Percentiles rank a stretch among this genome's conserved stretches.
Evolutionary conservation across 2,329 filamentous ascomycete genomes (phyloP).

Genomic region (Knoxdaviesia capensis): DNA sequence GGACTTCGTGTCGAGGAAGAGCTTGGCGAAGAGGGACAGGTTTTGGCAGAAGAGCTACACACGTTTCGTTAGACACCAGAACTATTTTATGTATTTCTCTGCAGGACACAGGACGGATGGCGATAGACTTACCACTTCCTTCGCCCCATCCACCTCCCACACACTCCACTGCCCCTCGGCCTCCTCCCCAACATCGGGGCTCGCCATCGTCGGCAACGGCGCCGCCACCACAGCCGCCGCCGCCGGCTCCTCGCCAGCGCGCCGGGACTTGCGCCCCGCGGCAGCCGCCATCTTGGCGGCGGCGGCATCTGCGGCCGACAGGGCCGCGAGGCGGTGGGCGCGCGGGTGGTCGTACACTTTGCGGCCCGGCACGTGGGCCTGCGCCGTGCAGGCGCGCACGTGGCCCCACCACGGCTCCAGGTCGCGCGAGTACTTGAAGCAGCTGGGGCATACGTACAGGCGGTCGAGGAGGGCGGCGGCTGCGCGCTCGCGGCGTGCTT

Average conservation of each 20-base stretch:
- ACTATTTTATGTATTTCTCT: background rate
- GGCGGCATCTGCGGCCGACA: background rate
- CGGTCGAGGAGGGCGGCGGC: conserved; percentile 32
- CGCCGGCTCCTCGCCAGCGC: background rate
- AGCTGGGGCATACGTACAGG: conserved; percentile 76
- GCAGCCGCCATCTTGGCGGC: conserved; percentile 7
- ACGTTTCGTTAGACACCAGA: conserved; percentile 4
- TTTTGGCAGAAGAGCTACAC: conserved; percentile 73
- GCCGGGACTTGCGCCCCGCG: background rate
- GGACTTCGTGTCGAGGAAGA: conserved; percentile 95
- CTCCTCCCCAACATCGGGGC: conserved; percentile 13
- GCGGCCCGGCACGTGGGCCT: conserved; percentile 35
- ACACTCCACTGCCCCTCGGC: conserved; percentile 63
- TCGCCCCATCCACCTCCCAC: conserved; percentile 82
- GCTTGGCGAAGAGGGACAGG: conserved; percentile 84
- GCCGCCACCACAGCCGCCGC: no score
- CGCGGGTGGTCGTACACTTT: conserved; percentile 51
- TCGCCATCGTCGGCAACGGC: no score
- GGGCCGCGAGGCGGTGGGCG: conserved; percentile 8
- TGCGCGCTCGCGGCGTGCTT: conserved; percentile 8
- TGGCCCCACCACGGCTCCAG: conserved; percentile 37
- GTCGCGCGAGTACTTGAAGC: conserved; percentile 75
- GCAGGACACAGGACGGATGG: background rate
- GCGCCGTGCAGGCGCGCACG: conserved; percentile 33
- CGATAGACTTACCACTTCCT: conserved; percentile 41